Percentiles rank a stretch among this genome's conserved stretches.
Conservation (phyloP, 371 early-diverging fungal genomes). For the Actinomortierella ambigua region DNA sequence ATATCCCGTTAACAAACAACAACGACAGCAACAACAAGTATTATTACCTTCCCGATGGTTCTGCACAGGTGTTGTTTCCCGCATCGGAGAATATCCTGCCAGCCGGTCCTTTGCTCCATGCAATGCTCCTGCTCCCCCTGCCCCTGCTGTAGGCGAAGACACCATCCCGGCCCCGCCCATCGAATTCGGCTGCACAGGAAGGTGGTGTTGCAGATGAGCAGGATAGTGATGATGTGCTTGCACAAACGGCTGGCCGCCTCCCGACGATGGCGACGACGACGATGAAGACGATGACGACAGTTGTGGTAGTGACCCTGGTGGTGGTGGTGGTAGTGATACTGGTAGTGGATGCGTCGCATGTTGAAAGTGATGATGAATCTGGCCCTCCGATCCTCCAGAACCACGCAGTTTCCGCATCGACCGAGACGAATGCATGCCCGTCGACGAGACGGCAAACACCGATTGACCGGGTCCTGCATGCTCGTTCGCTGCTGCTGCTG, state of each 20-base stretch:
- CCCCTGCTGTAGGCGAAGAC: no score
- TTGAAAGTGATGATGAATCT: slow-evolving; percentile 18
- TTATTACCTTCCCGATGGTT: slow-evolving; percentile 32
- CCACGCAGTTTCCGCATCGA: slow-evolving; percentile 36
- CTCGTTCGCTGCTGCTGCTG: neutral
- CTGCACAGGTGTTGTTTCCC: slow-evolving; percentile 39
- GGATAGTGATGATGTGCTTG: slow-evolving; percentile 8
- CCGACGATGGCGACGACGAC: no score
- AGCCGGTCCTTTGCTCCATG: slow-evolving; percentile 35
- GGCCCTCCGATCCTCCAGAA: slow-evolving; percentile 30
- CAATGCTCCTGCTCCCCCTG: neutral
- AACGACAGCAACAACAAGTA: no score
- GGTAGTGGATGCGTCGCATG: no score
- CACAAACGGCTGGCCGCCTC: neutral
- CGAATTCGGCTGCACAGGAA: no score
- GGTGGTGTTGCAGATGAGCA: no score
- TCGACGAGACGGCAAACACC: slow-evolving; percentile 14
- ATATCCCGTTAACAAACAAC: no score
- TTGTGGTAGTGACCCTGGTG: no score
- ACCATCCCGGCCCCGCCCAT: no score
- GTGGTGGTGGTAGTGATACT: slow-evolving; percentile 15
- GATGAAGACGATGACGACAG: no score
- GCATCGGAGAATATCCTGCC: slow-evolving; percentile 27
- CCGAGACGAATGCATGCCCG: slow-evolving; percentile 8
- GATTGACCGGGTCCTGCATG: slow-evolving; percentile 13